phyloP scores from a whole-genome alignment of 2,329 filamentous ascomycete genomes.

The Fusarium miscanthi region DNA sequence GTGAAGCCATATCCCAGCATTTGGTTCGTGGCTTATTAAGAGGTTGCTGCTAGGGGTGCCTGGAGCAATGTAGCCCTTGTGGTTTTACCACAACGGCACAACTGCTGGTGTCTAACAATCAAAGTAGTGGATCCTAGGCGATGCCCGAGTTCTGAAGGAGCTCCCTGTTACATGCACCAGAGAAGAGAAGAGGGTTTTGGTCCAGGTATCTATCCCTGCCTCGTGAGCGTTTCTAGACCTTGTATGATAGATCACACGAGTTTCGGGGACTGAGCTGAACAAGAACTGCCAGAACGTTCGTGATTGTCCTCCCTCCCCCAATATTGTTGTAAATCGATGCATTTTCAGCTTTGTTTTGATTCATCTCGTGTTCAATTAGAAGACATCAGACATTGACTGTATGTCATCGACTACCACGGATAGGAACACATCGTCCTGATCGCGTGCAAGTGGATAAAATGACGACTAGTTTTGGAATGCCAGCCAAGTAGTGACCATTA shows the following conservation, averaged over 20 bases:
- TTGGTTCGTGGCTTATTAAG: slow-evolving; percentile 32
- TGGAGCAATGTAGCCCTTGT: slow-evolving; percentile 6
- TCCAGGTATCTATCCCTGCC: background rate
- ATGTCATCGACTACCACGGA: background rate
- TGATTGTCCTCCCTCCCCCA: background rate
- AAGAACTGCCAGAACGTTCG: background rate
- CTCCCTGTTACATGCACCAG: background rate
- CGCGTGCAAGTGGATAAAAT: background rate
- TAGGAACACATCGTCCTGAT: slow-evolving; percentile 10
- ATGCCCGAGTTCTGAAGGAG: background rate
- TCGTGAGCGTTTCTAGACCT: slow-evolving; percentile 13
- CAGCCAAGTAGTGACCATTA: slow-evolving; percentile 1
- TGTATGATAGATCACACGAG: slow-evolving; percentile 9
- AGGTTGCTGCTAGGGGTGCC: slow-evolving; percentile 23
- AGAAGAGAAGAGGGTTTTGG: background rate
- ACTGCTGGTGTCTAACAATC: slow-evolving; percentile 1
- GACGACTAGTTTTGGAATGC: slow-evolving; percentile 2
- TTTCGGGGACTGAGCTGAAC: background rate
- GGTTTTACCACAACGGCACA: slow-evolving; percentile 6
- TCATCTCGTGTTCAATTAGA: background rate
- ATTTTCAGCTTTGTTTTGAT: background rate
- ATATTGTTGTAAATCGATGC: background rate
- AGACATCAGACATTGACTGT: background rate
- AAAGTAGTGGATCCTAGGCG: background rate
- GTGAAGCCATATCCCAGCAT: slow-evolving; percentile 26